Conservation (phyloP, 78 protist genomes). For the Mastigamoeba balamuthi region DNA sequence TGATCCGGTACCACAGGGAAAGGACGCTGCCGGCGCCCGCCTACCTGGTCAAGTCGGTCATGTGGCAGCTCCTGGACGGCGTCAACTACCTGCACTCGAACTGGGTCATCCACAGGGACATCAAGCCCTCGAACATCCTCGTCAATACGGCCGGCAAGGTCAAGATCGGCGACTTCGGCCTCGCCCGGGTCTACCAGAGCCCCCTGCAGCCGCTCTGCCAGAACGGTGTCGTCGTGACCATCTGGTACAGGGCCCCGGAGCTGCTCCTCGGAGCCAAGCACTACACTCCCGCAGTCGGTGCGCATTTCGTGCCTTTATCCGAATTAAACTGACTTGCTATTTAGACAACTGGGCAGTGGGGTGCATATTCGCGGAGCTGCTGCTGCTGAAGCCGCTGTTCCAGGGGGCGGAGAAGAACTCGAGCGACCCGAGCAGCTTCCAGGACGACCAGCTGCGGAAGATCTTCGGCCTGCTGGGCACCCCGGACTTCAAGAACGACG, state of each 20-base stretch:
- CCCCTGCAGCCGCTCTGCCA: constrained; percentile 39
- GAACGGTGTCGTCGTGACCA: constrained; percentile 81
- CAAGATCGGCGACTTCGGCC: constrained; percentile 70
- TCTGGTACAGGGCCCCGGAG: constrained; percentile 91
- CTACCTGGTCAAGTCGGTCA: constrained; percentile 15
- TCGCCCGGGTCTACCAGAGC: constrained; percentile 58
- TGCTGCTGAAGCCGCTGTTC: constrained; percentile 54
- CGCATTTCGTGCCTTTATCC: not conserved
- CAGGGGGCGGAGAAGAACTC: constrained; percentile 50
- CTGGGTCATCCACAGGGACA: constrained; percentile 62
- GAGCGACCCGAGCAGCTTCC: constrained; percentile 30
- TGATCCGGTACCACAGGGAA: constrained; percentile 27
- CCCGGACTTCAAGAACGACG: too few relatives aligned
- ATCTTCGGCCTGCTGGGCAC: constrained; percentile 52
- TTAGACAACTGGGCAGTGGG: constrained; percentile 79
- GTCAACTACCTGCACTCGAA: constrained; percentile 62
- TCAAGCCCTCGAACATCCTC: too few relatives aligned
- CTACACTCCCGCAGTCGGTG: constrained; percentile 72
- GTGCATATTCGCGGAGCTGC: constrained; percentile 78
- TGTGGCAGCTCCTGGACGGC: constrained; percentile 69
- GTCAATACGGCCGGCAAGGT: too few relatives aligned
- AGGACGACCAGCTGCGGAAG: constrained; percentile 61
- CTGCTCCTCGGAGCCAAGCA: constrained; percentile 78
- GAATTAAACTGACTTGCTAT: not conserved
- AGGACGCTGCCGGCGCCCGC: not conserved